These are phyloP conservation scores for Thinopyrum elongatum DNA, from an alignment of 176 grass and related monocot species.

Conservation along the genomic window DNA sequence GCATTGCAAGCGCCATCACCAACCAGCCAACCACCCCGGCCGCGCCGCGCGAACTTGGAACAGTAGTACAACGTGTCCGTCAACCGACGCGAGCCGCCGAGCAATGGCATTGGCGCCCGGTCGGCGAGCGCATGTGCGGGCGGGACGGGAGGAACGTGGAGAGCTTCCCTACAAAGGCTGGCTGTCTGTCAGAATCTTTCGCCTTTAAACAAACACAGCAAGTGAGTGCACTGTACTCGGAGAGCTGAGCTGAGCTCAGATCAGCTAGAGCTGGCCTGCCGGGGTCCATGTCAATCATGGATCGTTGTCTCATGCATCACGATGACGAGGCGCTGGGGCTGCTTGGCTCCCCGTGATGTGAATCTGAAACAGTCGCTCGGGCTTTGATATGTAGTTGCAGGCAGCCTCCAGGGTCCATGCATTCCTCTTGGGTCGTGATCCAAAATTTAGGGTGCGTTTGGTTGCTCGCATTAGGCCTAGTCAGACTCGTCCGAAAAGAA, in stretches of 20 bases:
- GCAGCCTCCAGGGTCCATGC: too few species aligned
- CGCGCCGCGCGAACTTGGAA: neutral
- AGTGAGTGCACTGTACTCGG: conserved; percentile 1
- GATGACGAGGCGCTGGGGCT: too few species aligned
- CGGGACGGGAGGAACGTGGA: conserved; percentile 34
- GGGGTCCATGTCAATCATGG: conserved; percentile 24
- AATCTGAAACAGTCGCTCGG: too few species aligned
- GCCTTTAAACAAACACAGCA: conserved; percentile 20
- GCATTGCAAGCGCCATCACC: neutral
- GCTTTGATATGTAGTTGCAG: too few species aligned
- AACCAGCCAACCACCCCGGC: conserved; percentile 12
- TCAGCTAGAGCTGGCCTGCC: neutral
- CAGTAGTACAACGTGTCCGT: neutral
- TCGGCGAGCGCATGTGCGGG: conserved; percentile 25
- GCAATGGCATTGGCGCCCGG: conserved; percentile 16
- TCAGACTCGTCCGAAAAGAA: too few species aligned
- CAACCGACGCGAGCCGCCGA: conserved; percentile 10
- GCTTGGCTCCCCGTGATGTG: too few species aligned
- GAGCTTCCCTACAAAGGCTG: neutral
- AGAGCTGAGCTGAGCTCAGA: neutral
- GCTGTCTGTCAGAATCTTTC: conserved; percentile 25
- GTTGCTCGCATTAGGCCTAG: too few species aligned
- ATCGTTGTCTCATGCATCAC: neutral
- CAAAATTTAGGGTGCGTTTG: too few species aligned
- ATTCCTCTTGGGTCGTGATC: too few species aligned